A percentile compares a stretch with the other conserved stretches of the same genome.
These are phyloP conservation scores for Leersia perrieri DNA, from an alignment of 176 grass and related monocot species.

Conservation along the genomic window DNA sequence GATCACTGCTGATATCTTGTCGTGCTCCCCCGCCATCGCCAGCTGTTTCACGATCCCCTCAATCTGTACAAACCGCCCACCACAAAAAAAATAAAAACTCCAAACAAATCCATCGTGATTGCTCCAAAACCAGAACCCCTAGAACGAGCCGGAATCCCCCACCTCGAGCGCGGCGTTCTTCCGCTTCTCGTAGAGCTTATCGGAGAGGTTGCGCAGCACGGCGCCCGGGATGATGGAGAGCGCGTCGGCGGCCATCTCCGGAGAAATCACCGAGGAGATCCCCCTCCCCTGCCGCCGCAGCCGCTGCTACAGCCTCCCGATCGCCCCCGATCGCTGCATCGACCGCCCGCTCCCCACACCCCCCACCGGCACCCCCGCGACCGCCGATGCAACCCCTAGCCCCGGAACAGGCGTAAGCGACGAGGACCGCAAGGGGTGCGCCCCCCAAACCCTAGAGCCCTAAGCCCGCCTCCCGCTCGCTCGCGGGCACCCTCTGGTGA, in stretches of 20 bases:
- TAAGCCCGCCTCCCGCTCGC: conserved; percentile 28
- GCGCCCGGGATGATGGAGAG: conserved; percentile 72
- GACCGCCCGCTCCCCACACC: conserved; percentile 15
- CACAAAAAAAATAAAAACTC: conserved; percentile 2
- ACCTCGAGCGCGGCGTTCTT: conserved; percentile 99
- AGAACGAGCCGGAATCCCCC: conserved; percentile 26
- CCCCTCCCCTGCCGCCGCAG: conserved; percentile 3
- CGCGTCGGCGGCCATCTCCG: conserved; percentile 64
- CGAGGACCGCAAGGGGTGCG: not conserved
- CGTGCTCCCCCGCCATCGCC: conserved; percentile 68
- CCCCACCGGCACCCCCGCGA: not conserved
- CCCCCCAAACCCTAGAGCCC: conserved; percentile 20
- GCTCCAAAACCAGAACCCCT: not conserved
- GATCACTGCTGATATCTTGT: conserved; percentile 85
- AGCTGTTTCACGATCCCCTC: conserved; percentile 93
- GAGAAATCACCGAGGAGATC: conserved; percentile 26
- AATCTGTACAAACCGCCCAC: conserved; percentile 42
- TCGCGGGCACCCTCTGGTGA: not conserved
- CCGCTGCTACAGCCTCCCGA: conserved; percentile 29
- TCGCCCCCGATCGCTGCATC: conserved; percentile 63
- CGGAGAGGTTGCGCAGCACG: conserved; percentile 87
- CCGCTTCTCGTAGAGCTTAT: conserved; percentile 99
- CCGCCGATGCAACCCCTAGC: conserved; percentile 41
- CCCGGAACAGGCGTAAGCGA: not conserved
- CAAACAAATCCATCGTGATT: conserved; percentile 2